Evolutionary conservation across 2,329 filamentous ascomycete species (phyloP), one percentile per base, ranked within the genome.

Genomic region (Aureobasidium mangrovei): DNA sequence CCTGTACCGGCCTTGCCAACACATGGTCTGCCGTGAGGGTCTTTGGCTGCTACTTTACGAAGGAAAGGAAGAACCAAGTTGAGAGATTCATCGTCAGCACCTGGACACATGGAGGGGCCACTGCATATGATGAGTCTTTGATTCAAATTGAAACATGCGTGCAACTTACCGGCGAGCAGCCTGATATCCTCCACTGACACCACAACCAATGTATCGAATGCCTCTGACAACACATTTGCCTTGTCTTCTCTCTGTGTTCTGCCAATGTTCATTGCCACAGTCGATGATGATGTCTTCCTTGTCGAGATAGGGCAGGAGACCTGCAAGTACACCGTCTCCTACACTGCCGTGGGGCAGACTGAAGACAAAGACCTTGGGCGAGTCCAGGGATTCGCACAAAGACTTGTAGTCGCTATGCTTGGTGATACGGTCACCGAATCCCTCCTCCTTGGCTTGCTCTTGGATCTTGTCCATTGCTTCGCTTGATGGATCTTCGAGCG

Each of bases 171-270:
- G 53, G 33, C 58, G 45, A 2, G 84, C 84, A 44, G 80, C 79
- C 63, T 86, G 83, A 63, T 86, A 86, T 0, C 84, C 84, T 7
- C 84, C 84, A 38, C 78, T 83, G 1, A 88, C 82, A 35, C 84
- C 84, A 64, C 80, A 80, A 2, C 84, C 84, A 53, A 87, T 76
- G 65, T 84, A 87, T 38, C 74, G 72, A n/a, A 87, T 75, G 0
- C 81, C 82, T 27, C 77, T 74, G 0, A 73, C 69, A 2, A 74
- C 71, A 40, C 81, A 76, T 54, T 80, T 77, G 31, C 72, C 72
- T 61, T 86, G 83, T 38, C 83, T 71, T 8, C 80, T 66, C 63
- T 88, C 80, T 0, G 84, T 87, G 44, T 79, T 80, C 35, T 75
- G 69, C 67, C 81, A 86, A 63, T 84, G 74, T 66, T 88, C 83